Base-by-base conservation (phyloP, 352 stramenopile species). In the Phytophthora syringae region DNA sequence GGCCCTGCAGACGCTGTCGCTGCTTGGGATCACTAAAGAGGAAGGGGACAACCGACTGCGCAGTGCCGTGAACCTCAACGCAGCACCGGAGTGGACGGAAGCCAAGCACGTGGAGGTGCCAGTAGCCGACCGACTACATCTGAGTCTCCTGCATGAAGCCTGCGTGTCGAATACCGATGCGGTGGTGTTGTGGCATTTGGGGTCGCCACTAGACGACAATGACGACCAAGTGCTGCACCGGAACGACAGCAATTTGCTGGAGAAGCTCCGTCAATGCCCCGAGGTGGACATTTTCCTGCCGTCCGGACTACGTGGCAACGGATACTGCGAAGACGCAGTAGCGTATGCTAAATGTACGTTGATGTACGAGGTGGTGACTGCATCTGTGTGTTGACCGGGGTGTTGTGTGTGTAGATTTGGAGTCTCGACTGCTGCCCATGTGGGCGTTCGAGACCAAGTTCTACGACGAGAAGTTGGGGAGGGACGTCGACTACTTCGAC, bases 281-380 rank as follows among this genome's bases (percentile, higher is more conserved):
- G 79, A 86, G 28, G 67, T 92, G 30, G 83, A 92, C 40, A 64
- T 92, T 49, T 83, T 86, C 59, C 54, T 89, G 15, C 79, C 84
- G 0, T 15, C 47, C 34, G 67, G 67, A 15, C 64, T 92, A 39
- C 72, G 80, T 15, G 71, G 65, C 56, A 76, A 86, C 30, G 84
- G 84, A 6, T 92, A 93, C 55, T 93, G 84, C 62, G 84, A 93
- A 63, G 84, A 93, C 62, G 77, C 69, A 0, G 69, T 77, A 21
- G 80, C 67, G 2, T 93, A 91, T 52, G 63, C 72, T 27, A 89
- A 89, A 58, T 88, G 82, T 90, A 62, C 25, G 75, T 68, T 13
- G n/a, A n/a, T n/a, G n/a, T n/a, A n/a, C n/a, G n/a, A n/a, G n/a
- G n/a, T 11, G 37, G 21, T 49, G 22, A 36, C 28, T 22, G 62